Evolutionary conservation across 495 filamentous ascomycete species (phyloP).

Genomic region (Aspergillus nanangensis): DNA sequence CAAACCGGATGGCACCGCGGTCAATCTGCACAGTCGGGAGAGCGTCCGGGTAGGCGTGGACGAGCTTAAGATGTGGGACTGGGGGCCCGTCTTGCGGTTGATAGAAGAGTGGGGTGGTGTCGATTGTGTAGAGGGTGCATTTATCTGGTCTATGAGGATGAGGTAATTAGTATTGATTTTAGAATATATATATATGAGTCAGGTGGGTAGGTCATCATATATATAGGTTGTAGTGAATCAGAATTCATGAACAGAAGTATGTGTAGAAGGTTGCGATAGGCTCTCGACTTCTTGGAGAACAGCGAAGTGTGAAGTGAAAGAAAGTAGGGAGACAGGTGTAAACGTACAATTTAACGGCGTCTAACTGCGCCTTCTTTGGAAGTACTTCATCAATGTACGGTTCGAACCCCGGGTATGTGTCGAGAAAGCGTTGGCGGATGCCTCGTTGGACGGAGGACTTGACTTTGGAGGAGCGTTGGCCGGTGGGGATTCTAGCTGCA

Average conservation of each 20-base stretch:
- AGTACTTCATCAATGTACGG: constrained; percentile 92
- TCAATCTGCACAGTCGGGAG: constrained; percentile 64
- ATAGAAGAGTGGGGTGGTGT: constrained; percentile 76
- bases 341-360: constrained; percentile 75
- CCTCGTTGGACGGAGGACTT: constrained; percentile 92
- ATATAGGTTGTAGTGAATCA: no score
- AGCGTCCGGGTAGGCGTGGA: constrained; percentile 56
- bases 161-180: constrained; percentile 3
- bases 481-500: constrained; percentile 49
- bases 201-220: no score
- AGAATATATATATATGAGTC: background rate
- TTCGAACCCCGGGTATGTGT: constrained; percentile 80
- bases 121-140: constrained; percentile 79
- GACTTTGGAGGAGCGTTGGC: constrained; percentile 90
- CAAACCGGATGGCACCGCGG: constrained; percentile 94
- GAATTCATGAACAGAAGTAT: no score
- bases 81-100: constrained; percentile 76
- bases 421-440: constrained; percentile 73
- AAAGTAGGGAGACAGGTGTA: background rate
- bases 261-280: no score
- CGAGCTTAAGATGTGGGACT: constrained; percentile 74
- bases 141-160: constrained; percentile 63
- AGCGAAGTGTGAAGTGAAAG: no score
- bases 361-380: constrained; percentile 91
- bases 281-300: no score